Base-by-base conservation (phyloP, 139 green algal species). In the Raphidocelis subcapitata region DNA sequence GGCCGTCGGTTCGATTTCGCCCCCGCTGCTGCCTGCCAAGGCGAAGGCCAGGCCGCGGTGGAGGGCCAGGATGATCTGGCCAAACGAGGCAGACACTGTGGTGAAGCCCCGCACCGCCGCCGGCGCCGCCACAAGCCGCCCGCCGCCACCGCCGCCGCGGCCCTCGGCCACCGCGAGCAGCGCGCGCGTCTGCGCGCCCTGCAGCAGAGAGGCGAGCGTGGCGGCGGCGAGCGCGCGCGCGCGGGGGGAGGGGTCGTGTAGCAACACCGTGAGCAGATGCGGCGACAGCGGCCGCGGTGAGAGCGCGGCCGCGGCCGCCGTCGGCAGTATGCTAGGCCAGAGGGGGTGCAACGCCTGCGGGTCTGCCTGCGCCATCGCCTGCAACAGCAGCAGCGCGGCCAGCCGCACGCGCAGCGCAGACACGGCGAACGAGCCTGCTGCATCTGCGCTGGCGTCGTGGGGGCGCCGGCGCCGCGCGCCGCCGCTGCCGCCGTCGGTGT, bases 91-190 rank as follows among this genome's bases (percentile, higher is more conserved):
- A 4, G 89, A 94, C 41, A 94, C 71, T 2, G 87, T 85, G 23
- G 79, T 85, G 78, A 92, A 94, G 36, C 86, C 83, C 63, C 88
- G 44, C 33, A n/a, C 44, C 29, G 23, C 29, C 47, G 28, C 69
- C 33, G 54, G 4, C 28, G 65, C 46, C 18, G 20, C 3, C 31
- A 5, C 33, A 47, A 15, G 3, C 3, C 12, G 1, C 8, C 2
- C 36, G 32, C 26, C 3, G 41, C 31, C 41, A 51, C 57, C 8
- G 60, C 49, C 21, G 24, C 62, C 61, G 2, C 56, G 47, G 1
- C 68, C 72, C 70, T 93, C 84, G 14, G 86, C 89, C 16, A 94
- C 80, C 0, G 75, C 79, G 28, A 94, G 72, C 73, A 89, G 91
- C 12, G 76, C 63, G 3, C 82, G 65, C 65, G 86, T 82, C 5